phyloP scores from a whole-genome alignment of 1,139 yeast genomes.

The Taphrina communis region DNA sequence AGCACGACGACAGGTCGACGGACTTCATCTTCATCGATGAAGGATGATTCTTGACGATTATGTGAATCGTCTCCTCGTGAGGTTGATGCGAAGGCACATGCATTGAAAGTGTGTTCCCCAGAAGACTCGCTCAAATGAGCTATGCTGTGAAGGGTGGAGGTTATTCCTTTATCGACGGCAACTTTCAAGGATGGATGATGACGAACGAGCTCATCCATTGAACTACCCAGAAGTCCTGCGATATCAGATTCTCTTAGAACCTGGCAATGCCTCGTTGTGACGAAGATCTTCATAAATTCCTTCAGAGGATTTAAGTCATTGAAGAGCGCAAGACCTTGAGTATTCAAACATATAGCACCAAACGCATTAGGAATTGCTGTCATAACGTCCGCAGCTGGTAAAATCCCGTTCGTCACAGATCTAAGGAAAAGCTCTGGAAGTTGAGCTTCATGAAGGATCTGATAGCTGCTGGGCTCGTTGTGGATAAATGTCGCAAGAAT shows the following conservation, averaged over 20 bases:
- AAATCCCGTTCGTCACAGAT: constrained; percentile 58
- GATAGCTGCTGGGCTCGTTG: constrained; percentile 88
- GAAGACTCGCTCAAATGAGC: constrained; percentile 56
- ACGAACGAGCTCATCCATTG: constrained; percentile 80
- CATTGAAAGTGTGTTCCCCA: neutral
- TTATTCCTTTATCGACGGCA: constrained; percentile 60
- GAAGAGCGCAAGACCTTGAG: constrained; percentile 69
- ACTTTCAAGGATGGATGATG: constrained; percentile 80
- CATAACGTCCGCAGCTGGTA: constrained; percentile 62
- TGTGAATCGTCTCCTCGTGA: neutral
- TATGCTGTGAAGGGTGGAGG: constrained; percentile 57
- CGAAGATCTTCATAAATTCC: constrained; percentile 62
- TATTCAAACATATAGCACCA: constrained; percentile 82
- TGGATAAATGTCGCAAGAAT: constrained; percentile 77
- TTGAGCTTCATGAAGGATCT: constrained; percentile 78
- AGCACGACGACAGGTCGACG: constrained; percentile 29
- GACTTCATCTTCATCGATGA: constrained; percentile 36
- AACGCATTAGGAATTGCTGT: constrained; percentile 73
- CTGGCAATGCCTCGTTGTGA: constrained; percentile 59
- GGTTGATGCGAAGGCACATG: neutral
- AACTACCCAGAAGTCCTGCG: constrained; percentile 64
- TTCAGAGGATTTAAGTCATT: constrained; percentile 58
- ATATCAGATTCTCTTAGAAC: constrained; percentile 59
- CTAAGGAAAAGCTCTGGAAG: constrained; percentile 70
- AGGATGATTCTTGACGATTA: neutral